Base-by-base conservation (phyloP, 352 stramenopile species). In the Globisporangium heterothallicum region DNA sequence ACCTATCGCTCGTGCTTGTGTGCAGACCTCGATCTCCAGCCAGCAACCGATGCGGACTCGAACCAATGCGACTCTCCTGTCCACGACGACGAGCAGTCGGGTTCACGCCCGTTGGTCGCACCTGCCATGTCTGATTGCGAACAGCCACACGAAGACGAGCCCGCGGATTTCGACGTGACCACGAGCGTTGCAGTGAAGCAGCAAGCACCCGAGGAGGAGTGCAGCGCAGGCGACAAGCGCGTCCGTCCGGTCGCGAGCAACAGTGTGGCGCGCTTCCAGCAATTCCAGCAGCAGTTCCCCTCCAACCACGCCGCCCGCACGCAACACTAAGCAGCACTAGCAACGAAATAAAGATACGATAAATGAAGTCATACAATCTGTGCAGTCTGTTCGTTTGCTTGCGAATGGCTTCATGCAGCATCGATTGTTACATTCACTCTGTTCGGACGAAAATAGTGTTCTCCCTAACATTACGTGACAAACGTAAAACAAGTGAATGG, bases 231-330 rank as follows among this genome's bases (percentile, higher is more conserved):
- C 38, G 35, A 40, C 8, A 53, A 44, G 21, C 21, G 41, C 4
- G 26, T 34, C 16, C 43, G 47, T 3, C 42, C 70, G 13, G 47
- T 45, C 5, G 74, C 75, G 24, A n/a, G 22, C 9, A 46, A 55
- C 26, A 57, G 43, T 14, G 42, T 80, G 0, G 61, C 56, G 4
- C 68, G 63, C 19, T 57, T 78, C 32, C 56, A 71, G 32, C 64
- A 73, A 43, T 86, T 86, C 62, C 74, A 75, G 49, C 63, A 74
- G 53, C 70, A 81, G 52, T 59, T 84, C 6, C 75, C 75, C 8
- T 64, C 71, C 22, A 87, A 84, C 43, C 47, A 52, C 47, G 66
- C 61, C 1, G 32, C 32, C 12, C 32, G 32, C 32, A 38, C 32
- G n/a, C n/a, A n/a, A n/a, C n/a, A n/a, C n/a, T n/a, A n/a, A n/a